These are phyloP conservation scores for Gossypium turneri DNA, from an alignment of 345 rosid species.

Conservation along the genomic window DNA sequence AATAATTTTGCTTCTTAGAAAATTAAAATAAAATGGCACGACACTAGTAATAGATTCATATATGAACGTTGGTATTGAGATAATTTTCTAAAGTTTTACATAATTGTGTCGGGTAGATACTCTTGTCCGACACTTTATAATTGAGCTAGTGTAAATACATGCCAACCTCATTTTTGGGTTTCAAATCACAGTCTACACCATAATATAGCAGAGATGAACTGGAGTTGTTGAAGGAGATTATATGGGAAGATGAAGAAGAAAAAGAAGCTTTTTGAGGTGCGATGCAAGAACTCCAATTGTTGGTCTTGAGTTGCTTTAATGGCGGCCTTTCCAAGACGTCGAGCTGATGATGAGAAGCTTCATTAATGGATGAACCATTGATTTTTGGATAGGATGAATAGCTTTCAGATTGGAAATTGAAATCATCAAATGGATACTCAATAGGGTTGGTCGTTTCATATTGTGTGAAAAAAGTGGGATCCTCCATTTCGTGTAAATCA, in stretches of 20 bases:
- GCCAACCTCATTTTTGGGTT: conserved; percentile 21
- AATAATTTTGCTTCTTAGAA: not conserved
- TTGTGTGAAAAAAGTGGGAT: conserved; percentile 23
- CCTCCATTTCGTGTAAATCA: conserved; percentile 26
- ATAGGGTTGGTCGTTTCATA: conserved; percentile 27
- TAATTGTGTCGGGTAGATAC: not conserved
- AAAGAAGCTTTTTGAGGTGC: conserved; percentile 26
- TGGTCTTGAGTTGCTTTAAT: conserved; percentile 32
- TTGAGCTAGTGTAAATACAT: no score
- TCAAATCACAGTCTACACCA: conserved; percentile 10
- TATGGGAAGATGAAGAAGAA: conserved; percentile 30
- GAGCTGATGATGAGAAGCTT: not conserved
- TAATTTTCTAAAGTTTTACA: not conserved
- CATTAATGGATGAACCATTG: not conserved
- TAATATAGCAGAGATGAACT: conserved; percentile 25
- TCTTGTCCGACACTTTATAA: not conserved
- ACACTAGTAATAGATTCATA: no score
- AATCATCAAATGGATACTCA: conserved; percentile 26
- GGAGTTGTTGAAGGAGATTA: conserved; percentile 40
- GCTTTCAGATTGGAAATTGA: conserved; percentile 25
- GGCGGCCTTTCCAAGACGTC: conserved; percentile 30
- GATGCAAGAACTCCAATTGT: conserved; percentile 31
- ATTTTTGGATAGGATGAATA: conserved; percentile 16
- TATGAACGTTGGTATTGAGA: no score
- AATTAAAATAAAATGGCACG: not conserved